These are phyloP conservation scores for Austroboletus niveus DNA, from an alignment of 1,284 basidiomycete species.

Conservation along the genomic window DNA sequence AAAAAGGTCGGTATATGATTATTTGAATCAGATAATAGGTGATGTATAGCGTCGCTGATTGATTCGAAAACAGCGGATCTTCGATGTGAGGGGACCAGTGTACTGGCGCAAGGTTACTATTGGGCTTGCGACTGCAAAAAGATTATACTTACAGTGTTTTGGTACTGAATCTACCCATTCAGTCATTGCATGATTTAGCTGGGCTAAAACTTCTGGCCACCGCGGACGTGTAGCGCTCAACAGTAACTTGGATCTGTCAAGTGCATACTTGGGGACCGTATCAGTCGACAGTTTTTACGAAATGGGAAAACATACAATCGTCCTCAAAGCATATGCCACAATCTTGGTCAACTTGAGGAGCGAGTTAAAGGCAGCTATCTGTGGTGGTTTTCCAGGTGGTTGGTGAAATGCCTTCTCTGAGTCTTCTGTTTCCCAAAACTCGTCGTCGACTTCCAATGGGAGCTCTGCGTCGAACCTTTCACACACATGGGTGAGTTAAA, in stretches of 20 bases:
- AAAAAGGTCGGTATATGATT: constrained; percentile 75
- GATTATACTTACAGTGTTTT: constrained; percentile 53
- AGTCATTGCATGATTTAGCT: constrained; percentile 67
- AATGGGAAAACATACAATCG: constrained; percentile 48
- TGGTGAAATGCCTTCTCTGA: constrained; percentile 56
- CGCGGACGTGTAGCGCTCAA: constrained; percentile 48
- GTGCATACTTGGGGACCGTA: constrained; percentile 58
- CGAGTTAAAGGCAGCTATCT: constrained; percentile 62
- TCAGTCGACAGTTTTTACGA: constrained; percentile 5
- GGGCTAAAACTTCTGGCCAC: constrained; percentile 63
- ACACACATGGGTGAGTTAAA: constrained; percentile 10
- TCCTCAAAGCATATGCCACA: constrained; percentile 66
- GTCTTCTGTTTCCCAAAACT: constrained; percentile 69
- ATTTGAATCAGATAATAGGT: constrained; percentile 73
- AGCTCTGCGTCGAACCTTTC: constrained; percentile 74
- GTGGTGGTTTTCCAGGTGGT: constrained; percentile 60
- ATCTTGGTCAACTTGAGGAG: constrained; percentile 72
- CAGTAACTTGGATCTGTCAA: constrained; percentile 60
- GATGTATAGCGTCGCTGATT: constrained; percentile 66
- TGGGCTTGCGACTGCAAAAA: not conserved
- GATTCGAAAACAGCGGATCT: constrained; percentile 55
- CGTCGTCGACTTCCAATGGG: constrained; percentile 83
- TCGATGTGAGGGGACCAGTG: constrained; percentile 64
- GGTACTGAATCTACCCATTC: constrained; percentile 75
- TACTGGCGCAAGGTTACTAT: constrained; percentile 40